phyloP scores from a whole-genome alignment of 2,329 filamentous ascomycete species.

The Ophiostoma sp. region DNA sequence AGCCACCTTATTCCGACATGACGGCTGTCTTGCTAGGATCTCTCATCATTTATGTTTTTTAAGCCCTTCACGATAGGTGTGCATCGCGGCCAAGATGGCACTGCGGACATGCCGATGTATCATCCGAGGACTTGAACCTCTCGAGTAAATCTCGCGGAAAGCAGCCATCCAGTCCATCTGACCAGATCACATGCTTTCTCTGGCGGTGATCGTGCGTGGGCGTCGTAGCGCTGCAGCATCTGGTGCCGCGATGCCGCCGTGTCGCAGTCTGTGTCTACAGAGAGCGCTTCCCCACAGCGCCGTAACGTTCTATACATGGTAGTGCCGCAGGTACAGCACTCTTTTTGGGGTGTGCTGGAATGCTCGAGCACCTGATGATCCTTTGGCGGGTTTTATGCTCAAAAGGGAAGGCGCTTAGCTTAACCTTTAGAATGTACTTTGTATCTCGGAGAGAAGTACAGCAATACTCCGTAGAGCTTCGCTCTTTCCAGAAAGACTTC shows the following conservation, averaged over 20 bases:
- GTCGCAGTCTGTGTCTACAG: neutral
- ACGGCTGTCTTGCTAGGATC: neutral
- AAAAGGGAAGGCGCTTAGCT: slow-evolving; percentile 9
- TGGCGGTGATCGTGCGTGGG: neutral
- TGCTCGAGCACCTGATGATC: neutral
- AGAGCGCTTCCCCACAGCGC: neutral
- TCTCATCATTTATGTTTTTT: too few species aligned
- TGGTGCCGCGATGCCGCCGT: neutral
- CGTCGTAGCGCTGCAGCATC: neutral
- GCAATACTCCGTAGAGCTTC: neutral
- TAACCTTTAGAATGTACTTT: neutral
- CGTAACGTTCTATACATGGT: slow-evolving; percentile 1
- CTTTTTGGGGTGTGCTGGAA: neutral
- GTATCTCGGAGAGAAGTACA: neutral
- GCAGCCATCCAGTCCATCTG: neutral
- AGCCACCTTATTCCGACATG: neutral
- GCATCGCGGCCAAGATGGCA: too few species aligned
- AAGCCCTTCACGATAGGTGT: too few species aligned
- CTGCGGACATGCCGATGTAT: too few species aligned
- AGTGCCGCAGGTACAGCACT: neutral
- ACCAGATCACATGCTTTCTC: neutral
- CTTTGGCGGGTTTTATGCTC: neutral
- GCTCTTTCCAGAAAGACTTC: neutral
- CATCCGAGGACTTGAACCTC: too few species aligned
- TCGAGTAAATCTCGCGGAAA: neutral